Base-by-base conservation (phyloP, 2,329 filamentous ascomycete species). In the Hypoxylon sp. region DNA sequence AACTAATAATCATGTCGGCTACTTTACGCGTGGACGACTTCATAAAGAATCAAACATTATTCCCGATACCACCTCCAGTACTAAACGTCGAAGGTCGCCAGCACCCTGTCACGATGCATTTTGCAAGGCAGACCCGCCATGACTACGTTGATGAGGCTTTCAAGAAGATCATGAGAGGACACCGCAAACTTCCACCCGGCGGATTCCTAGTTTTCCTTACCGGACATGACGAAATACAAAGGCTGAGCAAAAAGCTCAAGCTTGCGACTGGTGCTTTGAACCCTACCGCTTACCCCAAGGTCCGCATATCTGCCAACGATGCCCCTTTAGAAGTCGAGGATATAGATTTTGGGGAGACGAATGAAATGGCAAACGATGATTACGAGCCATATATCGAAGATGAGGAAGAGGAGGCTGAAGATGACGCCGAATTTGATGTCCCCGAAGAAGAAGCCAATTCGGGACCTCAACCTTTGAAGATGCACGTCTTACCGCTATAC, bases 1-100 rank as follows among this genome's bases (percentile, higher is more conserved):
- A 98, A 78, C 84, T 99, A 7, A 87, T 99, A 62, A 97, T 99
- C 79, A 99, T 99, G 96, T 98, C 94, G 62, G 95, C 95, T 44
- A 99, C 95, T 1, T 82, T 99, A 32, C 86, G 93, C 62, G 92
- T 98, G 47, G 91, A 93, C 11, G 94, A 98, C 73, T 91, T 99
- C 70, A 93, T 92, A 0, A 87, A 93, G 73, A 98, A 99, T 73
- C 80, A 87, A 7, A 89, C 85, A 15, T 82, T 99, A 0, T 99
- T 99, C 77, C 82, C 89, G 3, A 84, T 81, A 0, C 85, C 91
- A 2, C 95, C 95, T 0, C 94, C 94, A 0, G 86, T 98, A 1
- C 84, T 99, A 1, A 88, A 97, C 75, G 91, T 94, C 0, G 94
- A 98, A 76, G 96, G 96, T 8, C 88, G 95, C 41, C 94, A 99